Percentiles rank a stretch among this genome's conserved stretches.
These are phyloP conservation scores for Talaromyces sp. DNA, from an alignment of 2,329 filamentous ascomycete genomes.

Conservation along the genomic window DNA sequence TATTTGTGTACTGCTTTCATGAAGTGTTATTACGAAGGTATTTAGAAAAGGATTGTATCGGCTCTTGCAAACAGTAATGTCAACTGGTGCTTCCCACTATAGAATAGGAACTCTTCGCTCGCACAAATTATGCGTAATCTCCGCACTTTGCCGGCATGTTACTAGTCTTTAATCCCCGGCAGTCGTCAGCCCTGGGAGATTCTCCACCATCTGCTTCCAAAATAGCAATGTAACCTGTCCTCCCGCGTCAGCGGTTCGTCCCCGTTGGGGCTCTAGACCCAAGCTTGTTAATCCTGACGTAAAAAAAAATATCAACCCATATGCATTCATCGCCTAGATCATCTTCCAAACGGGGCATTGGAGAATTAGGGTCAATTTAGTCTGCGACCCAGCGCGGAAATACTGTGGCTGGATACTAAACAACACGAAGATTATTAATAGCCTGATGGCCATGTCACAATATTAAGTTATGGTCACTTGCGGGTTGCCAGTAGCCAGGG, in stretches of 20 bases:
- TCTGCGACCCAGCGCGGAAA: too few relatives aligned
- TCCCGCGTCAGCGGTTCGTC: not conserved
- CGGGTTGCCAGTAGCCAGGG: not conserved
- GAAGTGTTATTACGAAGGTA: not conserved
- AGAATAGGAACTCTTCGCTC: not conserved
- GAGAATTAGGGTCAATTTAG: too few relatives aligned
- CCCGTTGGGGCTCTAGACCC: not conserved
- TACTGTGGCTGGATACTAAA: too few relatives aligned
- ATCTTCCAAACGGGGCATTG: too few relatives aligned
- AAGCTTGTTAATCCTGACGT: not conserved
- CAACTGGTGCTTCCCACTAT: too few relatives aligned
- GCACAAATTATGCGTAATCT: not conserved
- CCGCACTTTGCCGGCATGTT: not conserved
- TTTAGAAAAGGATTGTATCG: not conserved
- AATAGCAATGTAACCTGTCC: not conserved
- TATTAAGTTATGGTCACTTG: too few relatives aligned
- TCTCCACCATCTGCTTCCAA: not conserved
- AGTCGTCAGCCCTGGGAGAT: not conserved
- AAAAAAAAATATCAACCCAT: too few relatives aligned
- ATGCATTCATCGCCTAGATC: too few relatives aligned
- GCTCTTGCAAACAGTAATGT: not conserved
- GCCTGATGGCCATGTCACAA: too few relatives aligned
- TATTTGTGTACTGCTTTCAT: not conserved
- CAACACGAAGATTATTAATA: too few relatives aligned
- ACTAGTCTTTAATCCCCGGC: not conserved